Conservation (phyloP, 2,329 filamentous ascomycete species). For the Tolypocladium endophyticum region DNA sequence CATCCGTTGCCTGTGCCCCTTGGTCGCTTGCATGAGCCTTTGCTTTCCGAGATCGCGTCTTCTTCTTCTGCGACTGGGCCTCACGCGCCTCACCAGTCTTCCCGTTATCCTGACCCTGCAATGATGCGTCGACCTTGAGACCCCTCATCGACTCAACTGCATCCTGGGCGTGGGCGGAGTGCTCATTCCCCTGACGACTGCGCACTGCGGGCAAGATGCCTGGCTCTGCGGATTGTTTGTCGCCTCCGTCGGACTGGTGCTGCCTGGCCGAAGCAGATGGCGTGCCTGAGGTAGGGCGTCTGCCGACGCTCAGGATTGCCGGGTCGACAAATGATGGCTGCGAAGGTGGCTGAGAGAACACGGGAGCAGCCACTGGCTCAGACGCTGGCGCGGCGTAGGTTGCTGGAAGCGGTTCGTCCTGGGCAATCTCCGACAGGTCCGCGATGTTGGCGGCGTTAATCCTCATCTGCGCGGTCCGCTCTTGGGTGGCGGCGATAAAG, state of each 20-base stretch:
- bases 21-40: slow-evolving; percentile 17
- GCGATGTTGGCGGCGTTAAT: slow-evolving; percentile 35
- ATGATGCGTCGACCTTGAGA: slow-evolving; percentile 10
- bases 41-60: slow-evolving; percentile 17
- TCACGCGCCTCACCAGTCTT: slow-evolving; percentile 10
- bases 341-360: slow-evolving; percentile 15
- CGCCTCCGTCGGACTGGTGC: slow-evolving; percentile 3
- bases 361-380: slow-evolving; percentile 14
- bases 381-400: slow-evolving; percentile 14
- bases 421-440: slow-evolving; percentile 30
- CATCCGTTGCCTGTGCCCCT: slow-evolving; percentile 13
- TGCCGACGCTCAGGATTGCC: slow-evolving; percentile 63
- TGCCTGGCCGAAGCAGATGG: slow-evolving; percentile 11
- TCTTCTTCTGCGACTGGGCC: slow-evolving; percentile 18
- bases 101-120: slow-evolving; percentile 7
- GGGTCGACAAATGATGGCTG: slow-evolving; percentile 60
- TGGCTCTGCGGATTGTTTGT: background rate
- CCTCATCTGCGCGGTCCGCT: slow-evolving; percentile 30
- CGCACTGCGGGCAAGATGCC: background rate
- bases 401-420: slow-evolving; percentile 15
- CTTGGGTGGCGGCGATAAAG: slow-evolving; percentile 29
- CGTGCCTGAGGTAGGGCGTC: slow-evolving; percentile 23
- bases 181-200: slow-evolving; percentile 4
- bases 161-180: slow-evolving; percentile 13
- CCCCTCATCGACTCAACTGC: slow-evolving; percentile 16